phyloP scores from a whole-genome alignment of 106 monocot species.

The Phalaenopsis equestris region DNA sequence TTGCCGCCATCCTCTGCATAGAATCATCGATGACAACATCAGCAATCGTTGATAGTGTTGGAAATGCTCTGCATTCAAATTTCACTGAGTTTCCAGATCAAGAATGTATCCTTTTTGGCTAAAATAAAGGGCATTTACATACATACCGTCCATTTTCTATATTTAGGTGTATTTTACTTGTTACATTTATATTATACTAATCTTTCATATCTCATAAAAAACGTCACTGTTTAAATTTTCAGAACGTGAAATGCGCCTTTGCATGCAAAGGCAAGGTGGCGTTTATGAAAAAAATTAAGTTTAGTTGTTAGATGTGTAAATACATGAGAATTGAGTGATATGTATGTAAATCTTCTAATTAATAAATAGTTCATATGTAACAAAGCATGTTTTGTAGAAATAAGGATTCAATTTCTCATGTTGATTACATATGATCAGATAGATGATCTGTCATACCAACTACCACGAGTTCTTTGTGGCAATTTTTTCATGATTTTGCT shows the following conservation, averaged over 20 bases:
- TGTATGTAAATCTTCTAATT: too few relatives aligned
- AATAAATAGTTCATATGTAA: too few relatives aligned
- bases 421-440: background rate
- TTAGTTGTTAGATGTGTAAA: too few relatives aligned
- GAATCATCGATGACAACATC: conserved; percentile 96
- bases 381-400: background rate
- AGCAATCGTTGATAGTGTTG: conserved; percentile 76
- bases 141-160: background rate
- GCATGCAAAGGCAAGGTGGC: too few relatives aligned
- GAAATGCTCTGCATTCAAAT: conserved; percentile 93
- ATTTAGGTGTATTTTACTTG: background rate
- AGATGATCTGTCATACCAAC: background rate
- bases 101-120: conserved; percentile 71
- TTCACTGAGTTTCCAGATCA: conserved; percentile 76
- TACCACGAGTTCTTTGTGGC: background rate
- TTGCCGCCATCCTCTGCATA: conserved; percentile 89
- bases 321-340: too few relatives aligned
- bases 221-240: too few relatives aligned
- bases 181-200: too few relatives aligned
- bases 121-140: background rate
- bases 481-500: background rate
- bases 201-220: too few relatives aligned
- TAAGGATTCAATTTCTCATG: background rate
- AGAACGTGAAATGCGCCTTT: too few relatives aligned
- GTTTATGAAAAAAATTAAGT: too few relatives aligned